Conservation (phyloP, 2,329 filamentous ascomycete species). For the Coniochaeta sp. region DNA sequence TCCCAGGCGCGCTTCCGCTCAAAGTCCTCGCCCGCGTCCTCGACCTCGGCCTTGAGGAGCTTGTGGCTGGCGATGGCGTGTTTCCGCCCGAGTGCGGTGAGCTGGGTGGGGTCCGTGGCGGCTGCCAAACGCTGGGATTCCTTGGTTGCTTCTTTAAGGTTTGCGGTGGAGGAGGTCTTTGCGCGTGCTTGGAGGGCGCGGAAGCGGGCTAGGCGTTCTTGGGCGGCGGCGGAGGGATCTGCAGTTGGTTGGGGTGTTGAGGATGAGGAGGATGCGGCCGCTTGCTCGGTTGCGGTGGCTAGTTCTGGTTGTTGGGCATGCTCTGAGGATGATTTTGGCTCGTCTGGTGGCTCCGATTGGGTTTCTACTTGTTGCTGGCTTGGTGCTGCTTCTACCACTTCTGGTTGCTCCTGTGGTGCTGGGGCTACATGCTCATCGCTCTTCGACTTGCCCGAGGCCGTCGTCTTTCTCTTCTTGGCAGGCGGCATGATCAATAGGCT, state of each 20-base stretch:
- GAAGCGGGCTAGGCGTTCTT: slow-evolving; percentile 73
- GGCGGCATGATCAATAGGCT: slow-evolving; percentile 16
- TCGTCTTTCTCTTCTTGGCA: slow-evolving; percentile 22
- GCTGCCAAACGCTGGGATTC: slow-evolving; percentile 64
- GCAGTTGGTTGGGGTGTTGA: slow-evolving; percentile 8
- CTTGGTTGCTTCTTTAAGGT: slow-evolving; percentile 74
- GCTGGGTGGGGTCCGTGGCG: slow-evolving; percentile 66
- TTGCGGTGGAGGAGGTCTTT: slow-evolving; percentile 62
- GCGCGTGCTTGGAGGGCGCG: slow-evolving; percentile 79
- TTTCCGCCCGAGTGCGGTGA: slow-evolving; percentile 74
- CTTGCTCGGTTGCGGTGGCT: background rate
- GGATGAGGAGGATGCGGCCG: background rate
- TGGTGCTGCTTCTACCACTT: background rate
- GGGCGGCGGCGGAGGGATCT: slow-evolving; percentile 34
- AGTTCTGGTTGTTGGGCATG: background rate
- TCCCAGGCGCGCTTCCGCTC: slow-evolving; percentile 98
- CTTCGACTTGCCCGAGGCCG: slow-evolving; percentile 5
- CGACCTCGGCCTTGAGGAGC: slow-evolving; percentile 83
- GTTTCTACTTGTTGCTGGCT: slow-evolving; percentile 3
- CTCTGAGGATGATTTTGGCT: background rate
- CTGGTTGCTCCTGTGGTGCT: slow-evolving; percentile 5
- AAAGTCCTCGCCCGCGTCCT: slow-evolving; percentile 81
- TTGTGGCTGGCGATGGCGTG: slow-evolving; percentile 88
- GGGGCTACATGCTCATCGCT: background rate
- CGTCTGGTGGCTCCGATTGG: background rate